Evolutionary conservation across 2,329 filamentous ascomycete species (phyloP).

Genomic region (Alternaria conjuncta): DNA sequence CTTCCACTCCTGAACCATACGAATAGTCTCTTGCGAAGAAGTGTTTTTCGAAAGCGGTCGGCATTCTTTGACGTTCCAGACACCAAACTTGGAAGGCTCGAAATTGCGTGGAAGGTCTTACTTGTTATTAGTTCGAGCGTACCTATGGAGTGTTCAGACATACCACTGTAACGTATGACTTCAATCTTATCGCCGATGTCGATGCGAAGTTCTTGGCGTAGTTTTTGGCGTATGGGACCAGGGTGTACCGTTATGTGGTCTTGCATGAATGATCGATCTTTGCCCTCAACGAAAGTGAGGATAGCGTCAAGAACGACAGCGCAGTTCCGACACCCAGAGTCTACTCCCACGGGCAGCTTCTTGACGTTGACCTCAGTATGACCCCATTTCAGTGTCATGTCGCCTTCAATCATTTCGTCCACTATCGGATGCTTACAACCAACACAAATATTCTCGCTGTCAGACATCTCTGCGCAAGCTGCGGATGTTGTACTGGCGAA

Average conservation of each 20-base stretch:
- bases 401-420: background rate
- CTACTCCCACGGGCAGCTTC: background rate
- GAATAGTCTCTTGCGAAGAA: background rate
- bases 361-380: too few relatives aligned
- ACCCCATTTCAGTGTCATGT: background rate
- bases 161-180: background rate
- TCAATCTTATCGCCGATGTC: too few relatives aligned
- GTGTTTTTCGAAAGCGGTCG: background rate
- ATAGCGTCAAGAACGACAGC: background rate
- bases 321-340: background rate
- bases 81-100: accelerated
- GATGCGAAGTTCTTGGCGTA: too few relatives aligned
- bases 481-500: background rate
- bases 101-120: accelerated
- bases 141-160: accelerated
- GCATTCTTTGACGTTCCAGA: background rate
- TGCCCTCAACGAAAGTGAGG: accelerated
- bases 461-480: background rate
- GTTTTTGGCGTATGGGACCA: too few relatives aligned
- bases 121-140: background rate
- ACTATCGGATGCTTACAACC: background rate
- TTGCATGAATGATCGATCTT: too few relatives aligned
- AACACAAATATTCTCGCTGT: background rate
- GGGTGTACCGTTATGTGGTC: too few relatives aligned
- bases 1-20: background rate